Evolutionary conservation across 1,284 basidiomycete species (phyloP).

Genomic region (Fomitopsis schrenkii): DNA sequence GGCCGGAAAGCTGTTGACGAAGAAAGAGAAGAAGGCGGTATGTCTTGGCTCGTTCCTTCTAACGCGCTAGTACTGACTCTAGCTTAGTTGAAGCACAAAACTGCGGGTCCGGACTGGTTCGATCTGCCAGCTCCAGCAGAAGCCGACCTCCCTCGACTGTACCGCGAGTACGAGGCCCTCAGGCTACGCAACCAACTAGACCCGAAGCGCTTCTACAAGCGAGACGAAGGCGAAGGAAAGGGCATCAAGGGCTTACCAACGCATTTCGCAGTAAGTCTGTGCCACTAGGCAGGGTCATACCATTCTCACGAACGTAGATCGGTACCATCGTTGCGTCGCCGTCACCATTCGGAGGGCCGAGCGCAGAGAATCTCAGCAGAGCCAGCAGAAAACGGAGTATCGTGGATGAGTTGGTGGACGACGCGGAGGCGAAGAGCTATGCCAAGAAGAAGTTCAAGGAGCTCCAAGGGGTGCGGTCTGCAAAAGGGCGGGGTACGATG

Average conservation of each 20-base stretch:
- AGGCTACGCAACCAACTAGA: slow-evolving; percentile 91
- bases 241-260: slow-evolving; percentile 86
- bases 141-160: slow-evolving; percentile 77
- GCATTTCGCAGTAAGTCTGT: slow-evolving; percentile 74
- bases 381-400: slow-evolving; percentile 75
- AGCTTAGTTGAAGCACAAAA: slow-evolving; percentile 64
- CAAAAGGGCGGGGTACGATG: slow-evolving; percentile 72
- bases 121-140: slow-evolving; percentile 84
- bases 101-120: slow-evolving; percentile 86
- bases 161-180: slow-evolving; percentile 91
- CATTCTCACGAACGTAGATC: slow-evolving; percentile 49
- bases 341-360: slow-evolving; percentile 74
- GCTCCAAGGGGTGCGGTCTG: slow-evolving; percentile 68
- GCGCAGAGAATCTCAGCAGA: slow-evolving; percentile 65
- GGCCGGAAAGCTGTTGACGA: slow-evolving; percentile 59
- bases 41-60: slow-evolving; percentile 12
- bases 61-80: not conserved
- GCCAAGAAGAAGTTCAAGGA: slow-evolving; percentile 94
- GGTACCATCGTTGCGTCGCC: slow-evolving; percentile 81
- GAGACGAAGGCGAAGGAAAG: slow-evolving; percentile 79
- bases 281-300: too few relatives aligned
- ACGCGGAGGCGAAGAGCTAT: slow-evolving; percentile 82
- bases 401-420: slow-evolving; percentile 86
- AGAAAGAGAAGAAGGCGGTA: slow-evolving; percentile 67
- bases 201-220: slow-evolving; percentile 92